Evolutionary conservation across 306 rosid species (phyloP).

Genomic region (Castanea mollissima): DNA sequence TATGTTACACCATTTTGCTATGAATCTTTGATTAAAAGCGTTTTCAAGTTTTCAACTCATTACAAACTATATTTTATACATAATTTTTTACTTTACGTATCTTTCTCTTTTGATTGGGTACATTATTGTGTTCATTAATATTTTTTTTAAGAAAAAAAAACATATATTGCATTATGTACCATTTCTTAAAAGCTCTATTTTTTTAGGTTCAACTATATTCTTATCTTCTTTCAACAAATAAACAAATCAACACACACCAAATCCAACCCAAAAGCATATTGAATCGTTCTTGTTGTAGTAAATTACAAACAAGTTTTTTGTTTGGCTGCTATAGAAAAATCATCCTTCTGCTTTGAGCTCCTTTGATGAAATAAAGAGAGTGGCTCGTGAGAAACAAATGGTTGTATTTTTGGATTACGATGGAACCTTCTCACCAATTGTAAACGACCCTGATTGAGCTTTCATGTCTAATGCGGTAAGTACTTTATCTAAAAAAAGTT

Average conservation of each 20-base stretch:
- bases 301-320: not conserved
- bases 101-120: too few species aligned
- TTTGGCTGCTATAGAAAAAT: conserved; percentile 29
- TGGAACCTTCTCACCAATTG: conserved; percentile 60
- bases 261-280: not conserved
- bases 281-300: not conserved
- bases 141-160: too few species aligned
- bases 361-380: conserved; percentile 50
- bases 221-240: not conserved
- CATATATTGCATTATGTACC: too few species aligned
- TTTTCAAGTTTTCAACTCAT: too few species aligned
- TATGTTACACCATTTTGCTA: not conserved
- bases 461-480: conserved; percentile 46
- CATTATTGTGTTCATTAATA: too few species aligned
- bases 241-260: not conserved
- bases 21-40: too few species aligned
- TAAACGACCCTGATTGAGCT: conserved; percentile 47
- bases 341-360: conserved; percentile 47
- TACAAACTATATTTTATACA: too few species aligned
- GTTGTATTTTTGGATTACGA: conserved; percentile 60
- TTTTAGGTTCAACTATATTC: too few species aligned
- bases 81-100: too few species aligned
- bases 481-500: not conserved
- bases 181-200: too few species aligned
- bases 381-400: conserved; percentile 32